phyloP scores from a whole-genome alignment of 2,329 filamentous ascomycete genomes.

The Zasmidium angulare region DNA sequence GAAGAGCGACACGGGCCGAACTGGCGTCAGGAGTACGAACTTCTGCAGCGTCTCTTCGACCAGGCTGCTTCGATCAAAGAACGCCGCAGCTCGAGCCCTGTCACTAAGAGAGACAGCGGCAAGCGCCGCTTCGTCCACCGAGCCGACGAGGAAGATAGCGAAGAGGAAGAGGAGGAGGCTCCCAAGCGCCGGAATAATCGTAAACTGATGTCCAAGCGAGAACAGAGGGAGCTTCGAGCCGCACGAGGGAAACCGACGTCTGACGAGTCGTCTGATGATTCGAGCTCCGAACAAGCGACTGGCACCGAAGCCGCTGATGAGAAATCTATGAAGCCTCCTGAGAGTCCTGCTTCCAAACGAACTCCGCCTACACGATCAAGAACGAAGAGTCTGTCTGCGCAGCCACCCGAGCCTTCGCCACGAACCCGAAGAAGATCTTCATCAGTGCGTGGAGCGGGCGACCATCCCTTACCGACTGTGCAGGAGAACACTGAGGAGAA shows the following conservation, averaged over 20 bases:
- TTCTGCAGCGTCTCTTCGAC: conserved; percentile 75
- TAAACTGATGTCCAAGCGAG: conserved; percentile 36
- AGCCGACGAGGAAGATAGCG: conserved; percentile 15
- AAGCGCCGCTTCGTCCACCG: conserved; percentile 26
- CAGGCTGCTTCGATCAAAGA: conserved; percentile 35
- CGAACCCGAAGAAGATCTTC: conserved; percentile 28
- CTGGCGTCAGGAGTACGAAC: conserved; percentile 83
- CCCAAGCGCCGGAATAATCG: conserved; percentile 34
- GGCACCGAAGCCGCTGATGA: conserved; percentile 16
- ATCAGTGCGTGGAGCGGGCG: conserved; percentile 23
- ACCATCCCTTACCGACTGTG: conserved; percentile 24
- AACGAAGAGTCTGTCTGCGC: conserved; percentile 30
- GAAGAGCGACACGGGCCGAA: conserved; percentile 78
- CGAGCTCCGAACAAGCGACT: conserved; percentile 22
- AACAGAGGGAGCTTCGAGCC: conserved; percentile 35
- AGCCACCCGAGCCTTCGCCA: conserved; percentile 21
- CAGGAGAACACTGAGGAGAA: conserved; percentile 25
- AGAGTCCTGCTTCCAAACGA: conserved; percentile 25
- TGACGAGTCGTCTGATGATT: conserved; percentile 31
- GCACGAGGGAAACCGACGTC: conserved; percentile 31
- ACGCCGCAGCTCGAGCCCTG: conserved; percentile 36
- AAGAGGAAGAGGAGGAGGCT: conserved; percentile 25
- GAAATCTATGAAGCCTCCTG: conserved; percentile 29
- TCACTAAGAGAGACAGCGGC: conserved; percentile 33
- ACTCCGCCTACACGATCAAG: conserved; percentile 23